Base-by-base conservation (phyloP, 1,284 basidiomycete genomes). In the Phenoliferia sp. region DNA sequence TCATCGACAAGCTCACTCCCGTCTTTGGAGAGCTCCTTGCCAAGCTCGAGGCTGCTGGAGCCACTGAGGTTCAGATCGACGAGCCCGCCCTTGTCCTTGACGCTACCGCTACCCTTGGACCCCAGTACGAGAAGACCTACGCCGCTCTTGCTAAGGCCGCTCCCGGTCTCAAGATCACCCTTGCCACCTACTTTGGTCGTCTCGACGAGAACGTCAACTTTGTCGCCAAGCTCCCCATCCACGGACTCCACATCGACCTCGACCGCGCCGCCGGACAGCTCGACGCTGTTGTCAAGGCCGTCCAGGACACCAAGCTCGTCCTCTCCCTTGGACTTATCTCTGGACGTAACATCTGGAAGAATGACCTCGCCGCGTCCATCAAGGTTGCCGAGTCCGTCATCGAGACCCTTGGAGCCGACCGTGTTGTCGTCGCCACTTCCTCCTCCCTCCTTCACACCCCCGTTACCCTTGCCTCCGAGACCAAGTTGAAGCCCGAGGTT, bases 321-420 rank as follows among this genome's bases (percentile, higher is more conserved):
- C 85, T 99, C 67, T 99, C 96, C 67, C 89, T 99, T 73, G 96
- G 96, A 83, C 81, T 99, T 72, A 91, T 99, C 73, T 99, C 96
- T 55, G 96, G 96, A 71, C 93, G 96, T 79, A 99, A 99, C 85
- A 93, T 99, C 83, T 99, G 96, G 96, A 99, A 99, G 88, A 91
- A 88, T 72, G 95, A 99, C 83, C 88, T 99, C 77, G 83, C 85
- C 75, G 88, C 87, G 62, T 89, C 92, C 68, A 85, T 95, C 82
- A 87, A 89, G 78, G 82, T 87, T 62, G 92, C 87, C 69, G 87
- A 95, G 84, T 91, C 90, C 81, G 94, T 93, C 63, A 82, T 94
- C 76, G 85, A 87, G 63, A 84, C 83, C 59, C 88, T 97, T 76
- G 92, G 92, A 70, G 81, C 84, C 73, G 75, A 74, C 60, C 92